phyloP scores from a whole-genome alignment of 805 yeast genomes.

The Starmerella sp. region DNA sequence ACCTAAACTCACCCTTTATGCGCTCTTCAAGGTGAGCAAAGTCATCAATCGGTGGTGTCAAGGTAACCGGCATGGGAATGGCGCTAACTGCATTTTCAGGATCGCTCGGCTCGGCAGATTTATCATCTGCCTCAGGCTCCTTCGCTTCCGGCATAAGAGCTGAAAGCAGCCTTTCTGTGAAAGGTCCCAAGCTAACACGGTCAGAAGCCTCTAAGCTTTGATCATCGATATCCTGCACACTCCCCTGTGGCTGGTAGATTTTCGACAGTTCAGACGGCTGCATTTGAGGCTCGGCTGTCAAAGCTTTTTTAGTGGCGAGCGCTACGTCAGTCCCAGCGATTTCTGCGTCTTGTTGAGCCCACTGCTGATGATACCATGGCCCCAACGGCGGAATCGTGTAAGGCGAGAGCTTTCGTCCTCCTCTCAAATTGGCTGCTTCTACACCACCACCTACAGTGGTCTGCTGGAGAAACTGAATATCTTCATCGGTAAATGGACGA shows the following conservation, averaged over 20 bases:
- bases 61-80: conserved; percentile 26
- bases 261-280: conserved; percentile 5
- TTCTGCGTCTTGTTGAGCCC: conserved; percentile 40
- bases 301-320: conserved; percentile 49
- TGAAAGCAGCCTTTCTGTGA: conserved; percentile 69
- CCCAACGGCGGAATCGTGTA: conserved; percentile 79
- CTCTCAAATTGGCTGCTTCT: conserved; percentile 24
- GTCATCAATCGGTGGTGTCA: conserved; percentile 43
- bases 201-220: conserved; percentile 34
- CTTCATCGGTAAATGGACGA: conserved; percentile 69
- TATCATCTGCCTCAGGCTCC: neutral
- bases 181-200: conserved; percentile 86
- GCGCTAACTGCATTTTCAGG: conserved; percentile 11
- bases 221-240: conserved; percentile 15
- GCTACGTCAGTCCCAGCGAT: conserved; percentile 12
- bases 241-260: conserved; percentile 16
- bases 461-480: conserved; percentile 57
- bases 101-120: neutral
- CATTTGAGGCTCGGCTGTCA: conserved; percentile 23
- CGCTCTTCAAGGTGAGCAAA: conserved; percentile 79
- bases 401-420: conserved; percentile 38
- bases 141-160: conserved; percentile 46
- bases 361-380: conserved; percentile 63
- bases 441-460: conserved; percentile 35
- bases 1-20: conserved; percentile 72